Evolutionary conservation across 116 monocot species (phyloP).

Genomic region (Trichopus zeylanicus): DNA sequence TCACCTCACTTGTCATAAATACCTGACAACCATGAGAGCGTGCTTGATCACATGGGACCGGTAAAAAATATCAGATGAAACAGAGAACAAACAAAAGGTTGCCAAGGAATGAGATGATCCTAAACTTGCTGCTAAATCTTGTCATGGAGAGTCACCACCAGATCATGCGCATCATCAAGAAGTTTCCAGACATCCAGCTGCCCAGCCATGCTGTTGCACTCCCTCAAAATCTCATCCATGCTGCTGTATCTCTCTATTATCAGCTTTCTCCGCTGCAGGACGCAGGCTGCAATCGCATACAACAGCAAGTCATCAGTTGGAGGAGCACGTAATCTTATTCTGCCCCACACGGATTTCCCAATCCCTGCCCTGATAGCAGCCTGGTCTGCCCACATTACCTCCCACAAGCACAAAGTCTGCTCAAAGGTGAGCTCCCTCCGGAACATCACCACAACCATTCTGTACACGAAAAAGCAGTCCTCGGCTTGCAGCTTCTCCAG

Average conservation of each 20-base stretch:
- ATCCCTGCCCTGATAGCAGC: constrained; percentile 47
- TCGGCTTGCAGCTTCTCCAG: constrained; percentile 52
- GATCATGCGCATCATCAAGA: constrained; percentile 59
- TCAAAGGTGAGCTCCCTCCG: constrained; percentile 55
- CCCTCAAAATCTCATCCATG: constrained; percentile 66
- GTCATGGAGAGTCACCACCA: constrained; percentile 42
- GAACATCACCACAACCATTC: constrained; percentile 62
- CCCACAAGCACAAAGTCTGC: constrained; percentile 56
- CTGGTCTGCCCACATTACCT: constrained; percentile 74
- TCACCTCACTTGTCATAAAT: no score
- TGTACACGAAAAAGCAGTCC: constrained; percentile 63
- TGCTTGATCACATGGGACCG: no score
- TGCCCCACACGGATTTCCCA: constrained; percentile 21
- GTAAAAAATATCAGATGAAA: neutral
- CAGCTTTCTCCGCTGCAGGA: constrained; percentile 49
- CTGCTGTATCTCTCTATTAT: constrained; percentile 51
- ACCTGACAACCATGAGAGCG: no score
- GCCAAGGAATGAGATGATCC: no score
- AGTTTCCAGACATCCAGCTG: constrained; percentile 63
- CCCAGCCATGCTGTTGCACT: constrained; percentile 55
- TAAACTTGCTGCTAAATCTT: constrained; percentile 24
- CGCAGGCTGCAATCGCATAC: constrained; percentile 64
- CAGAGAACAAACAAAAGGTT: neutral
- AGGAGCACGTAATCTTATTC: constrained; percentile 25
- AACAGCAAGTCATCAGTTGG: constrained; percentile 51